Evolutionary conservation across 331 rosid species (phyloP).

Genomic region (Quercus lobata): DNA sequence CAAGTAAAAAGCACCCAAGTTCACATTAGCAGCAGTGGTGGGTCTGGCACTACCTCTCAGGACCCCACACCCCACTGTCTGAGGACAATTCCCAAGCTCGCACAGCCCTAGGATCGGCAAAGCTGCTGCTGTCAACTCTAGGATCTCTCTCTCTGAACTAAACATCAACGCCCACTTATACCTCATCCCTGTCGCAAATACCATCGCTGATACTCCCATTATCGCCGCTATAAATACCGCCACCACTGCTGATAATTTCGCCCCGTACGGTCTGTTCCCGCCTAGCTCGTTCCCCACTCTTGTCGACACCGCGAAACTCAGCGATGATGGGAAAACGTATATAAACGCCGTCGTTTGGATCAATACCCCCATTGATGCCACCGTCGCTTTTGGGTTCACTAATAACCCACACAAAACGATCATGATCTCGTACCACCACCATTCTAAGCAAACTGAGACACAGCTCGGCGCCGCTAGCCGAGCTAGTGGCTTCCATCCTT

Average conservation of each 20-base stretch:
- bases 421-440: constrained; percentile 99
- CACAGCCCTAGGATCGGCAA: constrained; percentile 83
- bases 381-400: constrained; percentile 69
- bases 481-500: constrained; percentile 65
- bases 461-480: constrained; percentile 81
- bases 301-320: constrained; percentile 73
- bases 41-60: constrained; percentile 89
- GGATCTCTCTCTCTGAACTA: constrained; percentile 49
- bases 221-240: constrained; percentile 45
- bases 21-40: constrained; percentile 70
- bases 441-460: constrained; percentile 87
- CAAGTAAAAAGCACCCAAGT: constrained; percentile 73
- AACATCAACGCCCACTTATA: constrained; percentile 72
- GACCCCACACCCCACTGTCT: constrained; percentile 87
- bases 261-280: constrained; percentile 39
- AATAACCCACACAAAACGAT: constrained; percentile 74
- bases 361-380: constrained; percentile 86
- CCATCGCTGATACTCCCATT: constrained; percentile 55
- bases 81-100: constrained; percentile 95
- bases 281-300: constrained; percentile 94
- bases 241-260: constrained; percentile 49
- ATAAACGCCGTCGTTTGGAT: constrained; percentile 87
- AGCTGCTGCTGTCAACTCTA: constrained; percentile 58
- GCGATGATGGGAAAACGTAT: constrained; percentile 80
- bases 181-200: constrained; percentile 54